Base-by-base conservation (phyloP, 768 basidiomycete genomes). In the Termitomyces sp. region DNA sequence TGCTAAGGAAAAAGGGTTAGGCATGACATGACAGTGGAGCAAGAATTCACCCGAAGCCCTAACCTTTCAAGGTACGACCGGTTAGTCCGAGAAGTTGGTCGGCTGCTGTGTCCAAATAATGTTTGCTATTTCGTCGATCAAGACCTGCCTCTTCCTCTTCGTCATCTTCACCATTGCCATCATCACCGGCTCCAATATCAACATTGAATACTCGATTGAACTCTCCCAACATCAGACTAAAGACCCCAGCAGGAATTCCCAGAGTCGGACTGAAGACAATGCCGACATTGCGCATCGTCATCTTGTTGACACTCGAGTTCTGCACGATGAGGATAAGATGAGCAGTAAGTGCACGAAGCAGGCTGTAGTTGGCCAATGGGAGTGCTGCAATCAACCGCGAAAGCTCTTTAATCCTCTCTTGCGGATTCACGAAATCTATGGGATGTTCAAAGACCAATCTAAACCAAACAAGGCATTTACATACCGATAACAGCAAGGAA, bases 231-330 rank as follows among this genome's bases (percentile, higher is more conserved):
- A 98, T 92, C 60, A 97, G 74, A 66, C 91, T 94, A 72, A 98
- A 95, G 43, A 98, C 91, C 7, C 93, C 93, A 3, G 96, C 96
- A n/a, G 96, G 96, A 63, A 99, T 97, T 44, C 94, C 94, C 12
- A 99, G 78, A 0, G 97, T 98, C 2, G 97, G 97, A 62, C 94
- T 95, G 74, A 98, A 98, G 23, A 98, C 96, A 58, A 99, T 98
- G 17, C 96, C 95, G 28, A 99, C 93, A 68, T 99, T 99, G 46
- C 96, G 86, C 84, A 98, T 87, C 42, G 90, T 95, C 97, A 99
- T 99, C 78, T 95, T 98, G 84, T 97, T 97, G 57, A 89, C 74
- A 43, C 79, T 64, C 17, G 94, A 83, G 67, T 98, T 94, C 70
- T 93, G 88, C 45, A 98, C 94, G 64, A 99, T 90, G 44, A 94